Evolutionary conservation across 805 yeast genomes (phyloP).

Genomic region (Yarrowia porcina): DNA sequence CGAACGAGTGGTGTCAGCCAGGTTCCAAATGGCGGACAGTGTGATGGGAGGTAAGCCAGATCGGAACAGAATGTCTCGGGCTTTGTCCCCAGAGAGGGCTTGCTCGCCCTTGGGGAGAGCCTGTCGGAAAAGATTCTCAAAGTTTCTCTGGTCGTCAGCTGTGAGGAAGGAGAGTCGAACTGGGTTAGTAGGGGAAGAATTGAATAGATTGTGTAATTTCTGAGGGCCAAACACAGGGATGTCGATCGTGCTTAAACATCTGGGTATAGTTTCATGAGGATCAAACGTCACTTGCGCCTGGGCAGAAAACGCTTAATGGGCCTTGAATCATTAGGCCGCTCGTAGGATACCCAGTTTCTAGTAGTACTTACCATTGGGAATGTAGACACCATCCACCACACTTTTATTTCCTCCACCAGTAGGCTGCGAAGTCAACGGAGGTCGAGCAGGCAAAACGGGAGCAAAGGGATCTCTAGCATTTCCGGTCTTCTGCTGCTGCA

Average conservation of each 20-base stretch:
- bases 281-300: too few relatives aligned
- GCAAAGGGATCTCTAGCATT: constrained; percentile 24
- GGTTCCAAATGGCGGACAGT: constrained; percentile 83
- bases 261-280: too few relatives aligned
- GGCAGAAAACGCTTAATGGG: too few relatives aligned
- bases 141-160: constrained; percentile 79
- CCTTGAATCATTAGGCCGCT: too few relatives aligned
- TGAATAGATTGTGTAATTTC: background rate
- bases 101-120: constrained; percentile 66
- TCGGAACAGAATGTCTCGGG: constrained; percentile 73
- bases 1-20: constrained; percentile 83
- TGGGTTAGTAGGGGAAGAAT: background rate
- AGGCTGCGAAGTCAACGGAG: constrained; percentile 28
- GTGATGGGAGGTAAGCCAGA: constrained; percentile 73
- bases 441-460: constrained; percentile 18
- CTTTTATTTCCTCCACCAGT: constrained; percentile 28
- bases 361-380: constrained; percentile 16
- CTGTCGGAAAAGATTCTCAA: constrained; percentile 77
- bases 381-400: constrained; percentile 18
- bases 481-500: constrained; percentile 24
- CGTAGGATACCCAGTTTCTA: too few relatives aligned
- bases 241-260: too few relatives aligned
- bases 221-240: too few relatives aligned
- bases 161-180: constrained; percentile 79
- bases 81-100: constrained; percentile 53